Evolutionary conservation across 2,329 filamentous ascomycete genomes (phyloP).

Genomic region (Plectosphaerella plurivora): DNA sequence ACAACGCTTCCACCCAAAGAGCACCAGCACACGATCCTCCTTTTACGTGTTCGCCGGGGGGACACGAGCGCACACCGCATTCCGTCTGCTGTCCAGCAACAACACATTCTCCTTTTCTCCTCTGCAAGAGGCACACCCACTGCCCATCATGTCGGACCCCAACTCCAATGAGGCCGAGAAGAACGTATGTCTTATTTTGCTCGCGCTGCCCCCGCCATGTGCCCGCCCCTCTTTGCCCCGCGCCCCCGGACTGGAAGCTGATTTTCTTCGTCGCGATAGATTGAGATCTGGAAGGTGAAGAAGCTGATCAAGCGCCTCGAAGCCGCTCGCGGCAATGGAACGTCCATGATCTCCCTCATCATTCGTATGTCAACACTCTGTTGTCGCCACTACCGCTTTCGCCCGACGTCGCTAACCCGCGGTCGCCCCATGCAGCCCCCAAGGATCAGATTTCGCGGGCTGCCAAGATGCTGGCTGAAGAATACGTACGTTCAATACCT

Average conservation of each 20-base stretch:
- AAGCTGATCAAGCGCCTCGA: conserved; percentile 99
- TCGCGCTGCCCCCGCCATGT: not conserved
- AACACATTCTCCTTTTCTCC: conserved; percentile 7
- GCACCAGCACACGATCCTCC: too few species aligned
- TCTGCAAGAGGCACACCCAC: conserved; percentile 6
- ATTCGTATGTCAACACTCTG: conserved; percentile 65
- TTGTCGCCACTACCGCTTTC: not conserved
- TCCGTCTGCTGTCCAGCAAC: conserved; percentile 3
- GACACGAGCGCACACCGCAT: too few species aligned
- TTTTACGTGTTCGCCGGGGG: too few species aligned
- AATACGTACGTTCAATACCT: conserved; percentile 66
- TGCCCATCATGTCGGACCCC: conserved; percentile 74
- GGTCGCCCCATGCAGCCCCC: conserved; percentile 56
- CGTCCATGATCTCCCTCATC: conserved; percentile 98
- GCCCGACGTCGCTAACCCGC: conserved; percentile 15
- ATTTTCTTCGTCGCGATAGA: conserved; percentile 33
- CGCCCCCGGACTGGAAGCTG: conserved; percentile 12
- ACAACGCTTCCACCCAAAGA: too few species aligned
- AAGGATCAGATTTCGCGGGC: conserved; percentile 97
- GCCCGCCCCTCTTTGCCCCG: conserved; percentile 10
- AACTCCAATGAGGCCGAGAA: conserved; percentile 94
- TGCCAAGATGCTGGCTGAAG: conserved; percentile 99
- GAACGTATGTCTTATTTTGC: conserved; percentile 56
- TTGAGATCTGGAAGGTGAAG: conserved; percentile 95
- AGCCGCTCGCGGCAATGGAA: conserved; percentile 95